Evolutionary conservation across 2,329 filamentous ascomycete species (phyloP).

Genomic region (Fusarium floridanum): DNA sequence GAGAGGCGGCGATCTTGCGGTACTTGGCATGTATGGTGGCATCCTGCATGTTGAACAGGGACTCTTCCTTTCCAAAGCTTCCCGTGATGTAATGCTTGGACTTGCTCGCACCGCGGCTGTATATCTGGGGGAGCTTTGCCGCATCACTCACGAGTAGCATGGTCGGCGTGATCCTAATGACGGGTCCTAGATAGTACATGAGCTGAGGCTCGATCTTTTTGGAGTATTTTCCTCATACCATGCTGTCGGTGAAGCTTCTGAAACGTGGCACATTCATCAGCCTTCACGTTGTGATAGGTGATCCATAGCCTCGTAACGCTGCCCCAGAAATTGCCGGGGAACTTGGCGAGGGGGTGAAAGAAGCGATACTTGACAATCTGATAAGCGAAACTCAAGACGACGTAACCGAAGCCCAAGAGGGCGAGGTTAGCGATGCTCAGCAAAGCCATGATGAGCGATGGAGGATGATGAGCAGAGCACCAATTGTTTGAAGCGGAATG

Average conservation of each 20-base stretch:
- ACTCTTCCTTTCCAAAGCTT: slow-evolving; percentile 67
- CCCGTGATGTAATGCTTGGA: slow-evolving; percentile 70
- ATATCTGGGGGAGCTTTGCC: slow-evolving; percentile 67
- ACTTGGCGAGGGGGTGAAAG: slow-evolving; percentile 32
- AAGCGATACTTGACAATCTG: slow-evolving; percentile 36
- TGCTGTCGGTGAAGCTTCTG: slow-evolving; percentile 34
- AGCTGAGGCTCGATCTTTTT: neutral
- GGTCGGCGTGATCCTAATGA: slow-evolving; percentile 42
- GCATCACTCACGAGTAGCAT: slow-evolving; percentile 52
- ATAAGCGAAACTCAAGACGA: slow-evolving; percentile 10
- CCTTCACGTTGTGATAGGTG: slow-evolving; percentile 40
- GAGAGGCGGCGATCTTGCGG: slow-evolving; percentile 66
- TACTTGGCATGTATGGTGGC: slow-evolving; percentile 63
- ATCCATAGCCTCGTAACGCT: slow-evolving; percentile 39
- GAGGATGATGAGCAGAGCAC: neutral
- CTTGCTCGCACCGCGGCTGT: slow-evolving; percentile 68
- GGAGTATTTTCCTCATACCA: neutral
- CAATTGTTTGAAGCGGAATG: neutral
- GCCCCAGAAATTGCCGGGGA: slow-evolving; percentile 38
- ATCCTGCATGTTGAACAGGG: slow-evolving; percentile 69
- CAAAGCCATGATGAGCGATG: slow-evolving; percentile 18
- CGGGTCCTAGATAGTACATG: slow-evolving; percentile 20
- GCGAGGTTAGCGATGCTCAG: slow-evolving; percentile 17
- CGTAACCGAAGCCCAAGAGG: slow-evolving; percentile 20
- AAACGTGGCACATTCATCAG: slow-evolving; percentile 28